Conservation (phyloP, 1,139 yeast genomes). For the Pichia sp. region DNA sequence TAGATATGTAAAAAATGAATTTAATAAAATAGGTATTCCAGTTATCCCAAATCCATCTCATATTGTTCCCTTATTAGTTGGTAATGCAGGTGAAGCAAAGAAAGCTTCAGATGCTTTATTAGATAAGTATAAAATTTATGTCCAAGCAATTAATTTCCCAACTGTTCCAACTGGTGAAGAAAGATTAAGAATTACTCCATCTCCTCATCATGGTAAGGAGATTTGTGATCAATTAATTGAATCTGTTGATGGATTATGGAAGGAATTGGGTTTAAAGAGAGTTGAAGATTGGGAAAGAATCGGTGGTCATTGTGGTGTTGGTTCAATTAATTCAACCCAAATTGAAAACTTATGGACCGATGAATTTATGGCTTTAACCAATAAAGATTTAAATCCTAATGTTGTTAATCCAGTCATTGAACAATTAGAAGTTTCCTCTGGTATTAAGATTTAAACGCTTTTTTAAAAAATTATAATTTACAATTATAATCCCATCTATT, state of each 20-base stretch:
- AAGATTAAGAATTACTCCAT: constrained; percentile 93
- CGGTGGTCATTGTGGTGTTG: constrained; percentile 92
- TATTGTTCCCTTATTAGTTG: constrained; percentile 90
- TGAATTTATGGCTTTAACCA: constrained; percentile 58
- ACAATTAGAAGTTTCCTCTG: constrained; percentile 64
- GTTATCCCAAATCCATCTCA: constrained; percentile 97
- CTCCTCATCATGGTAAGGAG: constrained; percentile 88
- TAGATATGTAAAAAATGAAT: constrained; percentile 69
- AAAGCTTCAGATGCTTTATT: constrained; percentile 83
- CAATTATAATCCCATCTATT: not conserved
- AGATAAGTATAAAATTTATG: constrained; percentile 80
- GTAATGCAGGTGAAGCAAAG: constrained; percentile 90
- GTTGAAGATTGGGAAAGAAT: constrained; percentile 66
- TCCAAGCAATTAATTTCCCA: constrained; percentile 97
- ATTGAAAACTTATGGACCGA: constrained; percentile 73
- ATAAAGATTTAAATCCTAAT: constrained; percentile 57
- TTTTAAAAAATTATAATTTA: too few relatives aligned
- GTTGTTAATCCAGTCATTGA: constrained; percentile 54
- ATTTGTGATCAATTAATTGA: constrained; percentile 68
- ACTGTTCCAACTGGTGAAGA: constrained; percentile 96
- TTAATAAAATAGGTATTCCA: constrained; percentile 74
- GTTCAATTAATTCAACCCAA: constrained; percentile 40
- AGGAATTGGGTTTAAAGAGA: constrained; percentile 66
- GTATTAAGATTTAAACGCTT: constrained; percentile 33
- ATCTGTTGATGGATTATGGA: constrained; percentile 78